Conservation (phyloP, 257 asterid genomes). For the Scutellaria baicalensis region DNA sequence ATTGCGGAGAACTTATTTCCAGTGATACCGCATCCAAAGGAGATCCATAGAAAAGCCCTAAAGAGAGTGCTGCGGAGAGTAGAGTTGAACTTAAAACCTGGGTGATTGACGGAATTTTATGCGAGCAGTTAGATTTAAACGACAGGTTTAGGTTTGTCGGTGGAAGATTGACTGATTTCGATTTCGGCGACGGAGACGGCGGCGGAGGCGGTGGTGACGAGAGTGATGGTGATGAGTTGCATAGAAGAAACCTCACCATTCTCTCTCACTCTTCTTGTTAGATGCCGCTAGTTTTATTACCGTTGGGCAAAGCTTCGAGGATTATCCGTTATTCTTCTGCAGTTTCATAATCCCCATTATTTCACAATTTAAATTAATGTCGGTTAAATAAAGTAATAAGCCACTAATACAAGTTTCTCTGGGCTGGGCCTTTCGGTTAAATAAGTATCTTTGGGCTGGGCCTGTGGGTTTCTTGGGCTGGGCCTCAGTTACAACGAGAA, state of each 20-base stretch:
- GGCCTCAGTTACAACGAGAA: too few species aligned
- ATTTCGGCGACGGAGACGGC: conserved; percentile 1
- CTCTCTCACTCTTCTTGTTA: background rate
- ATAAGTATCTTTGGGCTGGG: too few species aligned
- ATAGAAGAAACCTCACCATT: conserved; percentile 43
- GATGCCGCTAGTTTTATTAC: conserved; percentile 13
- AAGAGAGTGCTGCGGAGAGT: conserved; percentile 49
- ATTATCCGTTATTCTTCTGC: conserved; percentile 16
- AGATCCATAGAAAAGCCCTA: conserved; percentile 48
- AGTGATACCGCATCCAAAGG: conserved; percentile 33
- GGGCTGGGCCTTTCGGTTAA: too few species aligned
- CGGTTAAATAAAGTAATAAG: too few species aligned
- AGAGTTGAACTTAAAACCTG: conserved; percentile 34
- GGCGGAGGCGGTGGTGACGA: conserved; percentile 16
- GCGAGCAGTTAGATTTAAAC: conserved; percentile 1
- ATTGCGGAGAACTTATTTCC: conserved; percentile 19
- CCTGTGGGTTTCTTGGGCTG: too few species aligned
- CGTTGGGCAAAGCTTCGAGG: background rate
- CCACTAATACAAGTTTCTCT: too few species aligned
- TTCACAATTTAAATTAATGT: background rate
- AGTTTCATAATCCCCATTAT: background rate
- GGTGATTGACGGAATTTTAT: conserved; percentile 7
- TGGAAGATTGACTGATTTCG: background rate
- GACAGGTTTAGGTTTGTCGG: background rate
- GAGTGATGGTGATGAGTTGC: conserved; percentile 30